Conservation (phyloP, 2,329 filamentous ascomycete species). For the Parastagonospora avenae region DNA sequence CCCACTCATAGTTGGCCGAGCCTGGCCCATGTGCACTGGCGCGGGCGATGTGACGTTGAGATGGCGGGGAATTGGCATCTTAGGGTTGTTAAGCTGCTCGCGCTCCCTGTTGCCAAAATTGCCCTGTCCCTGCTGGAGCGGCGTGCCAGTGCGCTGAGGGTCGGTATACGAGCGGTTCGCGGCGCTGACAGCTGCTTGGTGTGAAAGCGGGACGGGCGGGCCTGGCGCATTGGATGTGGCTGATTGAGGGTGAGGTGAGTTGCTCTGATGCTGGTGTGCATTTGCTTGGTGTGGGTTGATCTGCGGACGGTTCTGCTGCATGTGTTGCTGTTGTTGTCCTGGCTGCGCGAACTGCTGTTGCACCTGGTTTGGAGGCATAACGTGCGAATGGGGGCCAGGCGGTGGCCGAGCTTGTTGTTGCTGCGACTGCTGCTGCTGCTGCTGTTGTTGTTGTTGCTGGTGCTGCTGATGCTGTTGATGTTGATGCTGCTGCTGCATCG, state of each 20-base stretch:
- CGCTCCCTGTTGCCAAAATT: slow-evolving; percentile 45
- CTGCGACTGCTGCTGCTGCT: slow-evolving; percentile 20
- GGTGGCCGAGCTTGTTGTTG: slow-evolving; percentile 33
- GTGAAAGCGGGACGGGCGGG: slow-evolving; percentile 48
- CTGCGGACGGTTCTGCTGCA: slow-evolving; percentile 40
- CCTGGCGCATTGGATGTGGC: slow-evolving; percentile 37
- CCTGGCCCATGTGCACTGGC: slow-evolving; percentile 73
- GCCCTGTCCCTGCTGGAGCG: slow-evolving; percentile 38
- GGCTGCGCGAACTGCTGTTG: slow-evolving; percentile 30
- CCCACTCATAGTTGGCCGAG: slow-evolving; percentile 83
- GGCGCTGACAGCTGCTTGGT: slow-evolving; percentile 51
- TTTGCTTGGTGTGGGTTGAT: slow-evolving; percentile 46
- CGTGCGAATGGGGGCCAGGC: slow-evolving; percentile 35
- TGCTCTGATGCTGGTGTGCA: slow-evolving; percentile 39
- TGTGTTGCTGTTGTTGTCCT: slow-evolving; percentile 33
- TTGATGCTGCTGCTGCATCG: slow-evolving; percentile 21
- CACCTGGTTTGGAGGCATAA: slow-evolving; percentile 34
- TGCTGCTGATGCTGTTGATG: background rate
- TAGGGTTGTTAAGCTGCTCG: slow-evolving; percentile 57
- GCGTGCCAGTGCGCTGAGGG: slow-evolving; percentile 41
- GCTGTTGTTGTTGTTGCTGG: slow-evolving; percentile 25
- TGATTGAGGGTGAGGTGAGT: slow-evolving; percentile 46
- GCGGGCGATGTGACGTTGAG: slow-evolving; percentile 74
- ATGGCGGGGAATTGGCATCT: slow-evolving; percentile 83
- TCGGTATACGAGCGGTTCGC: slow-evolving; percentile 48